These are phyloP conservation scores for Emericellopsis terricola DNA, from an alignment of 495 filamentous ascomycete genomes.

Conservation along the genomic window DNA sequence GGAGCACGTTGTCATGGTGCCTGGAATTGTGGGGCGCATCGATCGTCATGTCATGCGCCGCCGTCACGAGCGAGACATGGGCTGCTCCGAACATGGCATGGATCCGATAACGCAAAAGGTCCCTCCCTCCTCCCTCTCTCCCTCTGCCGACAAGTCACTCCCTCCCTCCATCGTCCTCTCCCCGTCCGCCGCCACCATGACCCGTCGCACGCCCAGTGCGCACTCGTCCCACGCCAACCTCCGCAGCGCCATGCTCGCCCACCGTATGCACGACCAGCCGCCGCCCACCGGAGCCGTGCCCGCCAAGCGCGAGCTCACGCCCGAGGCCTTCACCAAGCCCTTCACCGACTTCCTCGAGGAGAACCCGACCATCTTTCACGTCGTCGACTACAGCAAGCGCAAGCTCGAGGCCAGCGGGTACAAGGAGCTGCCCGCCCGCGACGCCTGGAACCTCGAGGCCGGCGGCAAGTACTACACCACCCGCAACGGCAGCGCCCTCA, in stretches of 20 bases:
- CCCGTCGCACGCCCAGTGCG: neutral
- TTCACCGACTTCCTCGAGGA: slow-evolving; percentile 77
- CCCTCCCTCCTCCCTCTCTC: neutral
- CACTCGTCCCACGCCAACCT: slow-evolving; percentile 1
- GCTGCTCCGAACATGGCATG: too few species aligned
- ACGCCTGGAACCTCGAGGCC: slow-evolving; percentile 54
- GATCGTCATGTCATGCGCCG: too few species aligned
- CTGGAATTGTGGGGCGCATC: too few species aligned
- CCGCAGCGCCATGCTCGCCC: neutral
- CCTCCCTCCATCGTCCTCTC: neutral
- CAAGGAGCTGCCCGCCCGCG: slow-evolving; percentile 57
- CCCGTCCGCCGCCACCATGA: slow-evolving; percentile 1
- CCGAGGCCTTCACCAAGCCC: slow-evolving; percentile 57
- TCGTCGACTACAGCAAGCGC: slow-evolving; percentile 55
- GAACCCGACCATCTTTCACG: slow-evolving; percentile 88
- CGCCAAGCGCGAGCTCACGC: slow-evolving; percentile 19
- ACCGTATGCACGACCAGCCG: too few species aligned
- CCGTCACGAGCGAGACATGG: too few species aligned
- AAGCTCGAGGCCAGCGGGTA: slow-evolving; percentile 56
- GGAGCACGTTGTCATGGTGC: too few species aligned
- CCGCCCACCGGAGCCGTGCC: too few species aligned
- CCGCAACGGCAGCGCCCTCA: slow-evolving; percentile 70
- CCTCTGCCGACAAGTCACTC: neutral
- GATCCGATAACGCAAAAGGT: too few species aligned
- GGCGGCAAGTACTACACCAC: slow-evolving; percentile 82